A percentile compares a stretch with the other conserved stretches of the same genome.
Conservation (phyloP, 129 eudicot genomes). For the Artemisia argyi region DNA sequence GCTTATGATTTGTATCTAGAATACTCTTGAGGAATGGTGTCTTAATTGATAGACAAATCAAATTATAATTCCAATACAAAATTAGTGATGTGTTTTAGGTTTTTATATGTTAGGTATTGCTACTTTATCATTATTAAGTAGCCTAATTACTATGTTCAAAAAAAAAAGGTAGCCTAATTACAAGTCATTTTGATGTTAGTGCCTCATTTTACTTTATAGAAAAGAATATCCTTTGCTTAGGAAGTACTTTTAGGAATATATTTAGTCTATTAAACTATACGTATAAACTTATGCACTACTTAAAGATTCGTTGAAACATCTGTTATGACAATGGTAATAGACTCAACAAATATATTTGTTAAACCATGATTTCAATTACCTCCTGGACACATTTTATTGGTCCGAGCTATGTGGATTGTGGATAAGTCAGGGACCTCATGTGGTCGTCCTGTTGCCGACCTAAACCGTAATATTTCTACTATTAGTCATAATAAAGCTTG, state of each 20-base stretch:
- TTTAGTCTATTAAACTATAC: slow-evolving; percentile 26
- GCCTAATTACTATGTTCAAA: slow-evolving; percentile 43
- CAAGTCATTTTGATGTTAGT: slow-evolving; percentile 28
- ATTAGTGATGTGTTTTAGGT: slow-evolving; percentile 17
- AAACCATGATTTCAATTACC: slow-evolving; percentile 5
- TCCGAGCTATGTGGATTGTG: neutral
- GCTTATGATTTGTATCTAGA: no score
- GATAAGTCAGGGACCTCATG: neutral
- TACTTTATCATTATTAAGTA: slow-evolving; percentile 31
- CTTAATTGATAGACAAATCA: no score
- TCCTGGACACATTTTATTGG: neutral
- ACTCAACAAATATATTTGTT: neutral
- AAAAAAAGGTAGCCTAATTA: slow-evolving; percentile 46
- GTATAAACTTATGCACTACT: slow-evolving; percentile 18
- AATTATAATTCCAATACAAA: no score
- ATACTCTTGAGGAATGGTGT: no score
- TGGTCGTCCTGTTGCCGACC: no score
- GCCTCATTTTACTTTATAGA: slow-evolving; percentile 28
- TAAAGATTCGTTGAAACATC: slow-evolving; percentile 10
- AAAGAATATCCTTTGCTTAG: slow-evolving; percentile 41
- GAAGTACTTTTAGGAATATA: slow-evolving; percentile 38
- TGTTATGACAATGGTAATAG: slow-evolving; percentile 4
- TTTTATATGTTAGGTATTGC: slow-evolving; percentile 25
- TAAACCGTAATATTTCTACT: no score
- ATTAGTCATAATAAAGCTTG: no score